phyloP scores from a whole-genome alignment of 805 yeast species.

The Myxozyma nipponensis region DNA sequence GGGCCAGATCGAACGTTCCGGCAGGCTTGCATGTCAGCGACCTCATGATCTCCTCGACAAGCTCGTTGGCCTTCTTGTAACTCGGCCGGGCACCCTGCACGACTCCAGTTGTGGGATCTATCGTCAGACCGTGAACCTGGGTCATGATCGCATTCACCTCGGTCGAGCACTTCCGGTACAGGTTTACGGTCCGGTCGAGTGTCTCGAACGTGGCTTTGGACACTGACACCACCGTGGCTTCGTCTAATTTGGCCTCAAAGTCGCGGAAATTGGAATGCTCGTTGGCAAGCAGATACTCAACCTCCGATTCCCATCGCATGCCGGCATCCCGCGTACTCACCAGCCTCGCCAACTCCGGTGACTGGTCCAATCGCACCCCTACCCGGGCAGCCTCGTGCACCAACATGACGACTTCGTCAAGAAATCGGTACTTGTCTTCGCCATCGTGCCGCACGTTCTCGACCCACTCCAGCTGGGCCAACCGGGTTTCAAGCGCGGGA shows the following conservation, averaged over 20 bases:
- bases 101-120: no score
- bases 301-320: slow-evolving; percentile 31
- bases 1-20: slow-evolving; percentile 28
- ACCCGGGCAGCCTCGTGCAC: slow-evolving; percentile 33
- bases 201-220: slow-evolving; percentile 28
- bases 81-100: neutral
- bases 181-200: slow-evolving; percentile 17
- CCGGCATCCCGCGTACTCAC: slow-evolving; percentile 25
- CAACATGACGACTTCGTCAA: slow-evolving; percentile 32
- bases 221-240: slow-evolving; percentile 28
- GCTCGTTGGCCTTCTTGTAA: slow-evolving; percentile 17
- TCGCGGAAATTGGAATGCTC: slow-evolving; percentile 5
- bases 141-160: neutral
- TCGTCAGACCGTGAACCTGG: neutral
- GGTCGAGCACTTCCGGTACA: neutral
- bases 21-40: slow-evolving; percentile 28
- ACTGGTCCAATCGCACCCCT: slow-evolving; percentile 28
- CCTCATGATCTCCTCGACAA: slow-evolving; percentile 28
- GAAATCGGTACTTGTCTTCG: slow-evolving; percentile 24
- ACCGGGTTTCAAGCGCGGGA: slow-evolving; percentile 41
- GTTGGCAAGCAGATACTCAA: slow-evolving; percentile 19
- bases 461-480: slow-evolving; percentile 43
- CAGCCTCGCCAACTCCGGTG: slow-evolving; percentile 14
- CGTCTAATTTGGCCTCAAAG: slow-evolving; percentile 21
- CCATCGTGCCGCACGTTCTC: slow-evolving; percentile 32